Conservation (phyloP, 2,329 filamentous ascomycete genomes). For the Fusarium sp. region DNA sequence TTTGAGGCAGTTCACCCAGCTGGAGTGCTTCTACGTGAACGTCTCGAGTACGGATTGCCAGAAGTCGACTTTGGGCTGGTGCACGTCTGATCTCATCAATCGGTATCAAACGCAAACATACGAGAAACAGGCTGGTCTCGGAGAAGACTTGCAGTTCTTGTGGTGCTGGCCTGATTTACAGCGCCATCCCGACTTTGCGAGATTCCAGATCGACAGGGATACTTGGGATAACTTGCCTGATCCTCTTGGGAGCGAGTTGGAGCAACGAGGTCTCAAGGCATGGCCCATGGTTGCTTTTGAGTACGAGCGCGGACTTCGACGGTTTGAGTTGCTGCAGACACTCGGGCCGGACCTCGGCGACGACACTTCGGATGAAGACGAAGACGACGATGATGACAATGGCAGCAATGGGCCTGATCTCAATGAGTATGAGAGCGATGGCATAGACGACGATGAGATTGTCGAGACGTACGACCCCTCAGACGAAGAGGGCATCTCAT, state of each 20-base stretch:
- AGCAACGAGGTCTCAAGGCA: slow-evolving; percentile 24
- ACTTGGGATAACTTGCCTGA: neutral
- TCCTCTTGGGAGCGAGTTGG: neutral
- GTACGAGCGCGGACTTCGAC: slow-evolving; percentile 18
- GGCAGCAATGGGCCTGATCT: slow-evolving; percentile 20
- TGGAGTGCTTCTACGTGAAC: slow-evolving; percentile 42
- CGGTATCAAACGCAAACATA: slow-evolving; percentile 40
- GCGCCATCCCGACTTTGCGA: slow-evolving; percentile 42
- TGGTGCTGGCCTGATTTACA: slow-evolving; percentile 48
- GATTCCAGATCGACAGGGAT: slow-evolving; percentile 31
- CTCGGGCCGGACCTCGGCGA: slow-evolving; percentile 4
- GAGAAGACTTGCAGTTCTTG: slow-evolving; percentile 39
- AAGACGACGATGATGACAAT: slow-evolving; percentile 17
- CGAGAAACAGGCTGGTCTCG: slow-evolving; percentile 35
- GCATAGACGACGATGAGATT: slow-evolving; percentile 49
- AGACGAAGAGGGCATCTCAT: slow-evolving; percentile 40
- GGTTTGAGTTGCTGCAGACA: slow-evolving; percentile 25
- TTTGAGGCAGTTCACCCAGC: slow-evolving; percentile 30
- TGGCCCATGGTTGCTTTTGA: slow-evolving; percentile 47
- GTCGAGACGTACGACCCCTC: slow-evolving; percentile 37
- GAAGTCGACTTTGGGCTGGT: slow-evolving; percentile 42
- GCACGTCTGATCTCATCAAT: slow-evolving; percentile 42
- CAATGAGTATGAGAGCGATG: slow-evolving; percentile 51
- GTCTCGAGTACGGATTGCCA: neutral
- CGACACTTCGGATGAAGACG: slow-evolving; percentile 23